These are phyloP conservation scores for Eucalyptus cloeziana DNA, from an alignment of 345 rosid genomes.

Conservation along the genomic window DNA sequence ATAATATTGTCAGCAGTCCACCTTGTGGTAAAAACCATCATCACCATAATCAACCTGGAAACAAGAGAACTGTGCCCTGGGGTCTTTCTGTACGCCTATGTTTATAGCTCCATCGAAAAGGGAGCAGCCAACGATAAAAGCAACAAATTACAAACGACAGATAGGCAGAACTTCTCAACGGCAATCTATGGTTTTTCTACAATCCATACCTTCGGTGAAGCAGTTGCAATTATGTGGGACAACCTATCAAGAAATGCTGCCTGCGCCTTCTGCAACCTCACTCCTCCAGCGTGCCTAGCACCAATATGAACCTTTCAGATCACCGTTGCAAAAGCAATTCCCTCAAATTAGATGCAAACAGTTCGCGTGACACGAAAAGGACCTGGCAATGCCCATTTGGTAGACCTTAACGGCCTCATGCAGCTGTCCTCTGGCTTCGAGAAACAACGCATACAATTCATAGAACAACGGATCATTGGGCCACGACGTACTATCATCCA, in stretches of 20 bases:
- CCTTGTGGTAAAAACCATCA: neutral
- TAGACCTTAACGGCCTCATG: constrained; percentile 49
- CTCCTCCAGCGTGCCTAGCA: constrained; percentile 60
- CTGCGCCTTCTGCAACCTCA: constrained; percentile 48
- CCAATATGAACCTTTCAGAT: neutral
- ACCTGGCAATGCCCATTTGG: constrained; percentile 72
- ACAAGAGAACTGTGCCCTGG: neutral
- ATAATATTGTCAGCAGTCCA: neutral
- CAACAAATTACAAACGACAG: neutral
- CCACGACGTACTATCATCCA: constrained; percentile 47
- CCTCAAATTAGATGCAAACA: neutral
- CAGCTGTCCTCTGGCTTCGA: constrained; percentile 74
- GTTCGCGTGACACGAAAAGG: neutral
- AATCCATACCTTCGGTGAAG: constrained; percentile 34
- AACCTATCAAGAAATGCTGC: constrained; percentile 54
- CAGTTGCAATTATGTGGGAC: constrained; percentile 33
- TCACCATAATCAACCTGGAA: neutral
- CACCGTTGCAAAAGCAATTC: neutral
- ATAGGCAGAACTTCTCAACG: neutral
- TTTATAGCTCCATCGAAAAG: neutral
- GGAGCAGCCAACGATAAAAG: neutral
- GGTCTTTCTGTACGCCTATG: neutral
- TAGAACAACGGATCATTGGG: constrained; percentile 39
- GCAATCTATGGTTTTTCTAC: neutral
- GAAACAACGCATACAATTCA: constrained; percentile 68